A percentile compares a stretch with the other conserved stretches of the same genome.
These are phyloP conservation scores for Dendrobium chrysotoxum DNA, from an alignment of 106 monocot genomes.

Conservation along the genomic window DNA sequence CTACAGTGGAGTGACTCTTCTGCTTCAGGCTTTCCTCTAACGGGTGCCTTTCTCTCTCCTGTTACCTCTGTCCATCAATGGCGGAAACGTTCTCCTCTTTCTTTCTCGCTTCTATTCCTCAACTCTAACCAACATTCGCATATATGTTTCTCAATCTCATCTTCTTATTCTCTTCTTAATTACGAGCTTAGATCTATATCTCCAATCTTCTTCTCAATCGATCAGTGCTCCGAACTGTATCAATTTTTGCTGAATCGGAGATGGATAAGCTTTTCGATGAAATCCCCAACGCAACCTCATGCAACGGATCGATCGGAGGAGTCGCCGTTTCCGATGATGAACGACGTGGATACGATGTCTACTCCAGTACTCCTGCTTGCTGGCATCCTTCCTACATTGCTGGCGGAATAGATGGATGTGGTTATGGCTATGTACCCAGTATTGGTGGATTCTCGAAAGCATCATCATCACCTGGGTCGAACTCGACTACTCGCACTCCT, in stretches of 20 bases:
- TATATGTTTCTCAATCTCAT: background rate
- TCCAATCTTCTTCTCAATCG: background rate
- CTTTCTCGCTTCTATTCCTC: background rate
- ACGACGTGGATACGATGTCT: background rate
- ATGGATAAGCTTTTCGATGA: background rate
- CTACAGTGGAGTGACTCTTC: background rate
- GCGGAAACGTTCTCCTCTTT: background rate
- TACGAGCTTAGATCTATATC: background rate
- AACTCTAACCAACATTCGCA: background rate
- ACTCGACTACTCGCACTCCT: background rate
- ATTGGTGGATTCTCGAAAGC: background rate
- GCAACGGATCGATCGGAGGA: no score
- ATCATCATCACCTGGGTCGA: background rate
- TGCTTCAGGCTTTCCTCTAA: background rate
- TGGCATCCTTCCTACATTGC: background rate
- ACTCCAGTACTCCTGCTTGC: background rate
- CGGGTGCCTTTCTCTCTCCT: background rate
- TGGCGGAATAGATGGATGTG: background rate
- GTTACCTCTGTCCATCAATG: background rate
- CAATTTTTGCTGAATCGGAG: background rate
- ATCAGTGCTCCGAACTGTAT: background rate
- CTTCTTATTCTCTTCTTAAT: background rate
- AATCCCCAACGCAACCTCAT: constrained; percentile 2
- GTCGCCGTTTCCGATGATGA: background rate
- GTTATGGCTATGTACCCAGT: background rate